Percentiles rank a stretch among this genome's conserved stretches.
Evolutionary conservation across 2,329 filamentous ascomycete species (phyloP).

Genomic region (Fusarium lateritium): DNA sequence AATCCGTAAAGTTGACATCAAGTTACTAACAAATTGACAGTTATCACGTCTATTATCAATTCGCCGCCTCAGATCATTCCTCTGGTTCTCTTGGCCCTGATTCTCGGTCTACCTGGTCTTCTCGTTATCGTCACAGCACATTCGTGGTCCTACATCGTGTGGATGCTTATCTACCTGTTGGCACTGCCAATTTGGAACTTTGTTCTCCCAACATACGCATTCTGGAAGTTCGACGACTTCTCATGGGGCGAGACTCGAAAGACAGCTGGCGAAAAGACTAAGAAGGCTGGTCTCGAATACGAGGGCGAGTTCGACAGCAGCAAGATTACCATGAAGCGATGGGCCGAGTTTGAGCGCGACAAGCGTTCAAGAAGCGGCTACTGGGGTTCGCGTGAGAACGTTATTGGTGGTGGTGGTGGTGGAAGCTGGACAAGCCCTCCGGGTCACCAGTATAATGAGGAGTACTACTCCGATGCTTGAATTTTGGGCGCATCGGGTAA

Average conservation of each 20-base stretch:
- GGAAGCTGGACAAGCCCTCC: constrained; percentile 61
- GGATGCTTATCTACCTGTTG: constrained; percentile 97
- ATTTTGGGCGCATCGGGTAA: constrained; percentile 32
- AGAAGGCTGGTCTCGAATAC: constrained; percentile 87
- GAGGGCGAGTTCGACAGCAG: constrained; percentile 98
- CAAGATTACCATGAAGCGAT: constrained; percentile 99
- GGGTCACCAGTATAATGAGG: constrained; percentile 66
- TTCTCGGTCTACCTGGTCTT: constrained; percentile 92
- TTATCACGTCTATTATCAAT: constrained; percentile 87
- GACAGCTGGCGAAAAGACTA: constrained; percentile 90
- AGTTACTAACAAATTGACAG: constrained; percentile 58
- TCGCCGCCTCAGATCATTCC: constrained; percentile 88
- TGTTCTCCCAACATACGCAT: constrained; percentile 91
- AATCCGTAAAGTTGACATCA: not conserved
- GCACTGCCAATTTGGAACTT: constrained; percentile 99
- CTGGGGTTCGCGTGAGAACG: constrained; percentile 68
- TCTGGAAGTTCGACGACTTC: constrained; percentile 99
- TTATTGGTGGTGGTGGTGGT: constrained; percentile 58
- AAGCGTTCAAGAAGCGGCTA: constrained; percentile 66
- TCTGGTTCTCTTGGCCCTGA: constrained; percentile 87
- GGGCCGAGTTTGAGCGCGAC: constrained; percentile 92
- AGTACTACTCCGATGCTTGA: constrained; percentile 69
- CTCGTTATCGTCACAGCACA: constrained; percentile 95
- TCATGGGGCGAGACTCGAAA: constrained; percentile 99
- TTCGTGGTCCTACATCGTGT: constrained; percentile 89